Conservation (phyloP, 345 rosid species). For the Populus davidiana region DNA sequence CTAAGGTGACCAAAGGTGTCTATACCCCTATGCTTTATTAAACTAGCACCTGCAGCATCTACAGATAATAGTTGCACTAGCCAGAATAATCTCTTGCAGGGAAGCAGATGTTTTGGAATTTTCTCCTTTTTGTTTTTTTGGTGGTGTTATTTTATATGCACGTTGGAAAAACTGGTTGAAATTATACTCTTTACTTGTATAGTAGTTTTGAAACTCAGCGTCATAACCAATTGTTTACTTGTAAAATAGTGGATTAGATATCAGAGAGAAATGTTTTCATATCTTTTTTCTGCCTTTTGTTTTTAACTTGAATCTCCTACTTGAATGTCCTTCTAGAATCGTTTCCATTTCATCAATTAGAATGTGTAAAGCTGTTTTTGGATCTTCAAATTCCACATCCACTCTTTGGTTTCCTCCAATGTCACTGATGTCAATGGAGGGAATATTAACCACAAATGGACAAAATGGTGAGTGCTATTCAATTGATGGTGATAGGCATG, state of each 20-base stretch:
- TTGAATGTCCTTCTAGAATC: neutral
- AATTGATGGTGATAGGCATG: neutral
- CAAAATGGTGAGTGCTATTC: neutral
- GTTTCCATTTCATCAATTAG: neutral
- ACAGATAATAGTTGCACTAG: neutral
- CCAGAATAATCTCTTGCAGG: neutral
- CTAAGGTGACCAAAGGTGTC: slow-evolving; percentile 15
- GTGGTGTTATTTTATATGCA: neutral
- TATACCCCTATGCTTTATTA: neutral
- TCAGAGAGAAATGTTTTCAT: neutral
- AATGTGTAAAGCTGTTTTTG: neutral
- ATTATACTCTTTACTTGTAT: neutral
- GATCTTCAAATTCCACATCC: neutral
- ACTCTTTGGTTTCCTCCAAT: neutral
- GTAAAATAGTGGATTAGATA: neutral
- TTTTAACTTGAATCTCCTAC: neutral
- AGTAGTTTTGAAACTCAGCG: neutral
- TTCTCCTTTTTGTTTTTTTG: neutral
- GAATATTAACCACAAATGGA: neutral
- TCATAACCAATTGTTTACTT: neutral
- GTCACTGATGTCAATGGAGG: neutral
- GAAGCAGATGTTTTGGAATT: neutral
- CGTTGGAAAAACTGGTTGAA: neutral
- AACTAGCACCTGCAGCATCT: neutral
- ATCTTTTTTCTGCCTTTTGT: neutral